Base-by-base conservation (phyloP, 257 asterid genomes). In the Jacaranda copaia region DNA sequence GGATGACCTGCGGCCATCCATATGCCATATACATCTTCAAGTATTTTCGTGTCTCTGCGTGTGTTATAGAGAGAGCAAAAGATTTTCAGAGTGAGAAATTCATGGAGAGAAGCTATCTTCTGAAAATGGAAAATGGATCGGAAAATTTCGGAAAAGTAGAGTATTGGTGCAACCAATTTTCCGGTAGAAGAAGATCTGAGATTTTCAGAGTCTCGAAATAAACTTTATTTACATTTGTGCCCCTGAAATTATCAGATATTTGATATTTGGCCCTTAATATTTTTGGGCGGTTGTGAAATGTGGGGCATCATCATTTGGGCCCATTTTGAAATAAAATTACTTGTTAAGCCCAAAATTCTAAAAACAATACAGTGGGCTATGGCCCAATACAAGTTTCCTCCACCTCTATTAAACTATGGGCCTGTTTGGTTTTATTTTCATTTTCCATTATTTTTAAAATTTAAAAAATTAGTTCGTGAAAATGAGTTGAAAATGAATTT, bases 1-100 rank as follows among this genome's bases (percentile, higher is more conserved):
- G 99, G 84, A 96, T 93, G 77, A 93, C 98, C 95, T 93, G 99
- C 76, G 99, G 98, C 98, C 99, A 96, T 87, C 99, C 99, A 78
- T 96, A 96, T 53, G 99, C 97, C 98, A 96, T 93, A 86, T 96
- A 96, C 99, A 96, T 94, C 88, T 89, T 93, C 81, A 81, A 71
- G 40, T 43, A 55, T 46, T 43, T 51, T 48, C 8, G 42, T 12
- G 45, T 32, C n/a, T n/a, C n/a, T n/a, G 36, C 25, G 35, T 46
- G 74, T 13, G 56, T 74, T 49, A 9, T 8, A 73, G 6, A 36
- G 55, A 58, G 73, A 68, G 67, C 61, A 46, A 68, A 8, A 11
- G 80, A 68, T 3, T 25, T 67, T 75, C 75, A 77, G 74, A 66
- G 19, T 18, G 76, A 60, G 25, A 58, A 19, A 71, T 62, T 16